Conservation (phyloP, 202 grass and related monocot species). For the Sporobolus alterniflorus region DNA sequence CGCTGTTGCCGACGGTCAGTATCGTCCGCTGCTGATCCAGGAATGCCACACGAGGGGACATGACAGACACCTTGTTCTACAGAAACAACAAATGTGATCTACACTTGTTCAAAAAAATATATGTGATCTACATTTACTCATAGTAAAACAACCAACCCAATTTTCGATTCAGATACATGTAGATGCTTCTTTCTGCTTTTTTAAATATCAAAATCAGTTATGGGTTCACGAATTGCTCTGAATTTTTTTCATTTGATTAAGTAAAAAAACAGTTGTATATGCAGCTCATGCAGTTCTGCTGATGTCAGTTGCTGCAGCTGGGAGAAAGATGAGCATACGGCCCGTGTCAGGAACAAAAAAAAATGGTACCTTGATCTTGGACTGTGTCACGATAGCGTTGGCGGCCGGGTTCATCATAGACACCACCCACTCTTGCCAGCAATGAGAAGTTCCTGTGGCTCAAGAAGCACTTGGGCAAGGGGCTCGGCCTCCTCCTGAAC, state of each 20-base stretch:
- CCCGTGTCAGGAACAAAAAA: background rate
- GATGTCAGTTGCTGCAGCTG: background rate
- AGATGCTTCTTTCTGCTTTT: background rate
- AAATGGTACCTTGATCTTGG: background rate
- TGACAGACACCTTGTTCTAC: slow-evolving; percentile 72
- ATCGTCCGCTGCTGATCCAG: slow-evolving; percentile 81
- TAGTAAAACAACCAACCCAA: background rate
- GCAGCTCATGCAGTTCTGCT: background rate
- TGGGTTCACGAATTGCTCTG: background rate
- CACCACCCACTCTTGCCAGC: too few species aligned
- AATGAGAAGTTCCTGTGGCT: background rate
- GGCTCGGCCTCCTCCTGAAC: too few species aligned
- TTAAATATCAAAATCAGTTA: background rate
- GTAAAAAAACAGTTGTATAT: too few species aligned
- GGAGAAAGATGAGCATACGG: slow-evolving; percentile 1
- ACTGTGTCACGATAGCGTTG: too few species aligned
- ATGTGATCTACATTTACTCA: too few species aligned
- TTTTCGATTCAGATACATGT: too few species aligned
- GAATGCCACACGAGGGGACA: slow-evolving; percentile 71
- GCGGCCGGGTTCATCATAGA: too few species aligned
- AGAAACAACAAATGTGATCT: background rate
- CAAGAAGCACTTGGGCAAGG: too few species aligned
- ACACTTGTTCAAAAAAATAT: too few species aligned
- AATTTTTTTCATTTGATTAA: background rate
- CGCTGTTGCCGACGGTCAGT: slow-evolving; percentile 77